Percentiles rank a stretch among this genome's conserved stretches.
phyloP scores from a whole-genome alignment of 1,284 basidiomycete species.

The Malassezia obtusa region DNA sequence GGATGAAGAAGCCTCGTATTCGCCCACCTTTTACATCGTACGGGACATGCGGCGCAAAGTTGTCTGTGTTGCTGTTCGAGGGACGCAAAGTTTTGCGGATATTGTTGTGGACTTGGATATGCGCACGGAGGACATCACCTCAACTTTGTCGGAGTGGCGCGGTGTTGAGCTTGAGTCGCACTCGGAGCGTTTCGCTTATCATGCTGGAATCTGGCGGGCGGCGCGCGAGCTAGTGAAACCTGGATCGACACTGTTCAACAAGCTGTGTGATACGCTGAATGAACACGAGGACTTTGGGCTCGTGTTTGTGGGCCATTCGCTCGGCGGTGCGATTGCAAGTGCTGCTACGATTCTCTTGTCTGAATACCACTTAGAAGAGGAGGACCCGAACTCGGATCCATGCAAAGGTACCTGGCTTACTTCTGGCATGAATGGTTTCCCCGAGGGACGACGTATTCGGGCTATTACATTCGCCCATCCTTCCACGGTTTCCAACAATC shows the following conservation, averaged over 20 bases:
- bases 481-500: conserved; percentile 35
- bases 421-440: conserved; percentile 29
- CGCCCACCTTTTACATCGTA: conserved; percentile 44
- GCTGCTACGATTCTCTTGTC: conserved; percentile 37
- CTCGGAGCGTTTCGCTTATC: conserved; percentile 24
- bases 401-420: conserved; percentile 35
- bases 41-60: conserved; percentile 39
- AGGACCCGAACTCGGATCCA: conserved; percentile 8
- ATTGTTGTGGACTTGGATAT: conserved; percentile 46
- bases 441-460: conserved; percentile 31
- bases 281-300: conserved; percentile 40
- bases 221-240: conserved; percentile 33
- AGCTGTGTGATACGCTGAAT: conserved; percentile 27
- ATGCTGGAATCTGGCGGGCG: conserved; percentile 43
- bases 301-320: conserved; percentile 43
- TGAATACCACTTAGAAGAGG: conserved; percentile 31
- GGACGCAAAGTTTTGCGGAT: conserved; percentile 44
- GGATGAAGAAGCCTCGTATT: conserved; percentile 36
- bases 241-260: conserved; percentile 34
- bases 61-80: conserved; percentile 41
- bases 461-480: conserved; percentile 45
- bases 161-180: conserved; percentile 23
- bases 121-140: conserved; percentile 33
- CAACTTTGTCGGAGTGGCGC: conserved; percentile 23
- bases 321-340: conserved; percentile 44